These are phyloP conservation scores for Acacia acuminata DNA, from an alignment of 306 rosid species.

Conservation along the genomic window DNA sequence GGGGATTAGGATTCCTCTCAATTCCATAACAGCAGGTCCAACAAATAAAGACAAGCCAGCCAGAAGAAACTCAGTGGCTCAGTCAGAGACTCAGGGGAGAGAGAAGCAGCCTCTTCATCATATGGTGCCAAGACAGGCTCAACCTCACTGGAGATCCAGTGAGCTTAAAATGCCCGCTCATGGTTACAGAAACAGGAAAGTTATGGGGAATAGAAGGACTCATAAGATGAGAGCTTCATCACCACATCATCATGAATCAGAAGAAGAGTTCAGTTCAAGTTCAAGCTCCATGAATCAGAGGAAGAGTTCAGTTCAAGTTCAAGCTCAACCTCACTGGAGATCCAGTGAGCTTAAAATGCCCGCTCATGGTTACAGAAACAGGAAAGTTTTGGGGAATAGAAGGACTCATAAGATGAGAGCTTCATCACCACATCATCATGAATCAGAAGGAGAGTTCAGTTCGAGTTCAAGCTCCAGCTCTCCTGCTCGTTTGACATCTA, in stretches of 20 bases:
- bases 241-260: slow-evolving; percentile 21
- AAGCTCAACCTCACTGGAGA: slow-evolving; percentile 39
- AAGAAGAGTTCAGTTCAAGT: slow-evolving; percentile 40
- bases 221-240: slow-evolving; percentile 9
- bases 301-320: no score
- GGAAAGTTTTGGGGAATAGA: slow-evolving; percentile 10
- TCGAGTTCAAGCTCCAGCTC: slow-evolving; percentile 34
- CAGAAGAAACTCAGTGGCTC: slow-evolving; percentile 23
- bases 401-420: slow-evolving; percentile 22
- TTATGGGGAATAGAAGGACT: slow-evolving; percentile 19
- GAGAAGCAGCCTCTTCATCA: slow-evolving; percentile 27
- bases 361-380: slow-evolving; percentile 30
- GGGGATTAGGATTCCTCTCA: slow-evolving; percentile 53
- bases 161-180: slow-evolving; percentile 30
- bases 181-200: slow-evolving; percentile 21
- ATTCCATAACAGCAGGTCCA: slow-evolving; percentile 16
- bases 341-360: slow-evolving; percentile 32
- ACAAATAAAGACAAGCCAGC: slow-evolving; percentile 11
- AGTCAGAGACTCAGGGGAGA: slow-evolving; percentile 21
- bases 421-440: slow-evolving; percentile 9
- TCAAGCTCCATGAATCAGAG: not conserved
- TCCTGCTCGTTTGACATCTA: slow-evolving; percentile 43
- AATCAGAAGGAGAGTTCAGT: slow-evolving; percentile 33
- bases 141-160: slow-evolving; percentile 41
- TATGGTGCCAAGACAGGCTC: slow-evolving; percentile 46